Conservation (phyloP, 768 basidiomycete species). For the Podaxis pistillaris region DNA sequence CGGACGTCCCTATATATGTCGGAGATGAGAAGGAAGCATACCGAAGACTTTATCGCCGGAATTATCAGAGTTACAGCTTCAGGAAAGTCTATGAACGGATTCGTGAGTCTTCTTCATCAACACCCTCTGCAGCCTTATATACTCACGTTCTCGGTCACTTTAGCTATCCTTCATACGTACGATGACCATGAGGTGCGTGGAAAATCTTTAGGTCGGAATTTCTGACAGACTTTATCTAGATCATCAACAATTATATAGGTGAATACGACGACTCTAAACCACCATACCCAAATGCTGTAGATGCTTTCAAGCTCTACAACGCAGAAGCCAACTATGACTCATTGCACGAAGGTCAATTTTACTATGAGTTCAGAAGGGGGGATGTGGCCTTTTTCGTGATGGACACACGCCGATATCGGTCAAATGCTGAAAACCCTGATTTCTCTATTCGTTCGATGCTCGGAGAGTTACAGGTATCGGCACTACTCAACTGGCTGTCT, state of each 20-base stretch:
- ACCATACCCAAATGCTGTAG: slow-evolving; percentile 57
- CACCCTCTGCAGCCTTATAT: not conserved
- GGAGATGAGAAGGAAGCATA: slow-evolving; percentile 61
- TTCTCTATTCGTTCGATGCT: slow-evolving; percentile 61
- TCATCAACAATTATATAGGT: slow-evolving; percentile 69
- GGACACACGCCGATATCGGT: slow-evolving; percentile 66
- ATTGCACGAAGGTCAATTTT: slow-evolving; percentile 39
- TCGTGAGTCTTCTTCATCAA: slow-evolving; percentile 43
- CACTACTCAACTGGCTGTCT: slow-evolving; percentile 61
- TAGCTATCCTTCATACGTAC: slow-evolving; percentile 67
- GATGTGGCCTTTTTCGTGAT: slow-evolving; percentile 78
- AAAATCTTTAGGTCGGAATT: not conserved
- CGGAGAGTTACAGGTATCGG: slow-evolving; percentile 60
- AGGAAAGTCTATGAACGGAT: slow-evolving; percentile 65
- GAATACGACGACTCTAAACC: slow-evolving; percentile 44
- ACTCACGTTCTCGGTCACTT: slow-evolving; percentile 2
- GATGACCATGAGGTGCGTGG: slow-evolving; percentile 66
- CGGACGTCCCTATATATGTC: slow-evolving; percentile 64
- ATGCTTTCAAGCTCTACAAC: slow-evolving; percentile 63
- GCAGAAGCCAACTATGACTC: slow-evolving; percentile 64
- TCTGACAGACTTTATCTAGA: slow-evolving; percentile 28
- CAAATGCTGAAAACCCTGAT: slow-evolving; percentile 35
- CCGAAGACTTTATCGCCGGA: slow-evolving; percentile 63
- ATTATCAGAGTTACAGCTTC: slow-evolving; percentile 64
- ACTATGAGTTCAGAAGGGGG: slow-evolving; percentile 62